These are phyloP conservation scores for Trifolium repens DNA, from an alignment of 306 rosid genomes.

Conservation along the genomic window DNA sequence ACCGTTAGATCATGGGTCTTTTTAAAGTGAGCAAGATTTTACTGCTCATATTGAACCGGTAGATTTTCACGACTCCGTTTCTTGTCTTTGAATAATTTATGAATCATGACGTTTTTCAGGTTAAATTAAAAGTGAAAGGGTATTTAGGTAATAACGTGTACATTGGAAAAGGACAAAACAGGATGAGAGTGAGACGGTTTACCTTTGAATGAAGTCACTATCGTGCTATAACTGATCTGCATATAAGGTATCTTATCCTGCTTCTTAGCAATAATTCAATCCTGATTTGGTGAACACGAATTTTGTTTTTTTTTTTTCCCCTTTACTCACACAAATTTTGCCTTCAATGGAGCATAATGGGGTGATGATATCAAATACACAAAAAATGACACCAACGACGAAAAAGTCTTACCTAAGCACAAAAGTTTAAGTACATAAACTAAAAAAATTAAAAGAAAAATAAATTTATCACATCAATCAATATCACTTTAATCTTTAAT, in stretches of 20 bases:
- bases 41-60: background rate
- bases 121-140: background rate
- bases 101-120: background rate
- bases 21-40: background rate
- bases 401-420: too few relatives aligned
- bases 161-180: background rate
- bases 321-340: background rate
- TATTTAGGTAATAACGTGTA: background rate
- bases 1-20: background rate
- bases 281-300: conserved; percentile 28
- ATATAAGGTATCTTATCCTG: background rate
- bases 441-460: too few relatives aligned
- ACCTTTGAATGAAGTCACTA: conserved; percentile 5
- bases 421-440: too few relatives aligned
- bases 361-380: background rate
- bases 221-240: conserved; percentile 10
- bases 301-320: background rate
- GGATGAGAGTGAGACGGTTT: conserved; percentile 14
- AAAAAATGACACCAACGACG: too few relatives aligned
- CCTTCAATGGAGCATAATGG: conserved; percentile 3
- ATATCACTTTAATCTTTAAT: too few relatives aligned
- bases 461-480: too few relatives aligned
- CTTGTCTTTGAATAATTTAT: too few relatives aligned
- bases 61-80: background rate
- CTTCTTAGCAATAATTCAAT: conserved; percentile 12